phyloP scores from a whole-genome alignment of 495 filamentous ascomycete species.

The Talaromyces borbonicus region DNA sequence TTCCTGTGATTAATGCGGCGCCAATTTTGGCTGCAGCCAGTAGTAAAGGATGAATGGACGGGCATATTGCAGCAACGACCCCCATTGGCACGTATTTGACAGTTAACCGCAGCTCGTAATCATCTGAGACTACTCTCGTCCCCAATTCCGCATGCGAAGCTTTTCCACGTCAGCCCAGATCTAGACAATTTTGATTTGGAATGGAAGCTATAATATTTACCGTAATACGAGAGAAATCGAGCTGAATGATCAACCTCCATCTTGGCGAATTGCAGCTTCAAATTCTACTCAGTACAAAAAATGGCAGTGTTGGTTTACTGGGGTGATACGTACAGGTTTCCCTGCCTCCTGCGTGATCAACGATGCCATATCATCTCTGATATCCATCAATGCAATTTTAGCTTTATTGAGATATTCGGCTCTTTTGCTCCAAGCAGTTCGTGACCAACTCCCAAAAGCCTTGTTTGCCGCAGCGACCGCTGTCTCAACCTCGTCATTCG shows the following conservation, averaged over 20 bases:
- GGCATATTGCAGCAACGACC: conserved; percentile 40
- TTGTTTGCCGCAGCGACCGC: conserved; percentile 32
- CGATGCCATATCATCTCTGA: conserved; percentile 11
- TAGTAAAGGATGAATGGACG: conserved; percentile 54
- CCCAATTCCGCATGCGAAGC: conserved; percentile 4
- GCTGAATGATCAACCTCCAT: conserved; percentile 10
- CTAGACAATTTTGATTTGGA: too few species aligned
- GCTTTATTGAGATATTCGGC: conserved; percentile 8
- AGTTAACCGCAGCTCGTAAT: conserved; percentile 29
- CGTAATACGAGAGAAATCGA: conserved; percentile 9
- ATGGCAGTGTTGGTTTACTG: not conserved
- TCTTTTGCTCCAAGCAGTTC: conserved; percentile 29
- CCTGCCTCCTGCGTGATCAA: conserved; percentile 14
- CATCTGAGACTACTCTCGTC: conserved; percentile 25
- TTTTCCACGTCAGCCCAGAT: not conserved
- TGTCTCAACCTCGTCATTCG: conserved; percentile 39
- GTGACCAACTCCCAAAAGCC: conserved; percentile 38
- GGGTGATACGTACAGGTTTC: conserved; percentile 12
- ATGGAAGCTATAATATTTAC: conserved; percentile 5
- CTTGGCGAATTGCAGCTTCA: conserved; percentile 13
- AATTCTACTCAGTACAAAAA: not conserved
- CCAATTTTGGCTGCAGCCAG: conserved; percentile 45
- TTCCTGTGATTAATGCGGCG: conserved; percentile 48
- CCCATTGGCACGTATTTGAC: conserved; percentile 40
- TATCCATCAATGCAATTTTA: conserved; percentile 6